Evolutionary conservation across 2,329 filamentous ascomycete species (phyloP).

Genomic region (Trichoderma sp.): DNA sequence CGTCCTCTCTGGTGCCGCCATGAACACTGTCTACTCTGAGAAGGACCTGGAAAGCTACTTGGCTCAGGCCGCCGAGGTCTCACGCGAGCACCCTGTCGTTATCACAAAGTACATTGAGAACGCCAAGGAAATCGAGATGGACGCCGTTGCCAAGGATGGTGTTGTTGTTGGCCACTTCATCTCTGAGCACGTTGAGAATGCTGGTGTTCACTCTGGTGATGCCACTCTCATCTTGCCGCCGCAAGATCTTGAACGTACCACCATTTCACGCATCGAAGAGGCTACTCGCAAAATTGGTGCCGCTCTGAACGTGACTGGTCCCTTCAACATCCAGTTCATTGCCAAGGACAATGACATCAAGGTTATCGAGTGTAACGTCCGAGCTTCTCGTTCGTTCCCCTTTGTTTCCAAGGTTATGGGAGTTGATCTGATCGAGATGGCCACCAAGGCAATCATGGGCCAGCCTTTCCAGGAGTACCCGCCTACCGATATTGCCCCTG

Average conservation of each 20-base stretch:
- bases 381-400: constrained; percentile 93
- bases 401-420: constrained; percentile 99
- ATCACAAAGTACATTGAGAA: constrained; percentile 99
- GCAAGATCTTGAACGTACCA: constrained; percentile 87
- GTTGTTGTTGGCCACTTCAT: constrained; percentile 93
- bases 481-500: constrained; percentile 68
- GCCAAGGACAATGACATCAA: constrained; percentile 99
- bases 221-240: constrained; percentile 93
- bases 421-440: constrained; percentile 96
- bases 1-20: constrained; percentile 92
- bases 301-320: constrained; percentile 92
- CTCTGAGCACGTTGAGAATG: constrained; percentile 98
- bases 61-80: constrained; percentile 88
- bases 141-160: constrained; percentile 89
- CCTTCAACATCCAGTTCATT: constrained; percentile 99
- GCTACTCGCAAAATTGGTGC: constrained; percentile 93
- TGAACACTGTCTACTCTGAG: constrained; percentile 99
- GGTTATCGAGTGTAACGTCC: constrained; percentile 98
- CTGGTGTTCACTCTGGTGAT: constrained; percentile 97
- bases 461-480: constrained; percentile 83
- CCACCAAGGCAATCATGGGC: constrained; percentile 93
- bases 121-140: constrained; percentile 99
- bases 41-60: constrained; percentile 88
- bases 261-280: constrained; percentile 87
- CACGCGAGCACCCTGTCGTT: constrained; percentile 92